Evolutionary conservation across 1,284 basidiomycete species (phyloP), one percentile per base, ranked within the genome.

Genomic region (Sporisorium sorghi): DNA sequence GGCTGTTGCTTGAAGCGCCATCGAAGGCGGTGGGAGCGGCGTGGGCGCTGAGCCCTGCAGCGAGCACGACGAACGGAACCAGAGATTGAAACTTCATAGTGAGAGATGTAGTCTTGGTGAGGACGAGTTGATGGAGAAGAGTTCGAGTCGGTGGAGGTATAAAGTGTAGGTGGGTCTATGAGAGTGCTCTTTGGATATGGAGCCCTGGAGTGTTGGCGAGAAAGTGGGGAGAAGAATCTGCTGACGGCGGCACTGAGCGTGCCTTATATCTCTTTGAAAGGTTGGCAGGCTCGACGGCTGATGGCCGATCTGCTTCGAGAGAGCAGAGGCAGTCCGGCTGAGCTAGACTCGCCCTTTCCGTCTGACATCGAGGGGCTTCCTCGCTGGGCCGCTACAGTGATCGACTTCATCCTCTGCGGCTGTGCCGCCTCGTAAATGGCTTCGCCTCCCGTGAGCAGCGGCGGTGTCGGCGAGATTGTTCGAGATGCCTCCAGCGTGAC

Each of bases 1-100:
- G 66, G 35, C 35, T 21, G 47, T 54, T 51, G 52, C 37, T 32
- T 21, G 42, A 43, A 7, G 51, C 24, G 50, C 23, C n/a, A 21
- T 63, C 43, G 9, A 30, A 10, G 12, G 42, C 32, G 15, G 59
- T 42, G 19, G 69, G 69, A 10, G 69, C 69, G 23, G 69, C 69
- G 10, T 59, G 59, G 30, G 64, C 69, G 19, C 69, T 46, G 11
- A 67, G 58, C 28, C 63, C 63, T 7, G 53, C 52, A 30, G 69
- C 69, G n/a, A 72, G 35, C 14, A 72, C 44, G 8, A 67, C 56
- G 30, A 72, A 67, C 2, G 69, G 47, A 14, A 67, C 52, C 14
- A 72, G 43, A 15, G 59, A 50, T 26, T 72, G 69, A 28, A 63
- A 32, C 56, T 72, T 72, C 69, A 72, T 72, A 15, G 23, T 52